Evolutionary conservation across 805 yeast genomes (phyloP).

Genomic region (Cyberlindnera euphorbiiphila): DNA sequence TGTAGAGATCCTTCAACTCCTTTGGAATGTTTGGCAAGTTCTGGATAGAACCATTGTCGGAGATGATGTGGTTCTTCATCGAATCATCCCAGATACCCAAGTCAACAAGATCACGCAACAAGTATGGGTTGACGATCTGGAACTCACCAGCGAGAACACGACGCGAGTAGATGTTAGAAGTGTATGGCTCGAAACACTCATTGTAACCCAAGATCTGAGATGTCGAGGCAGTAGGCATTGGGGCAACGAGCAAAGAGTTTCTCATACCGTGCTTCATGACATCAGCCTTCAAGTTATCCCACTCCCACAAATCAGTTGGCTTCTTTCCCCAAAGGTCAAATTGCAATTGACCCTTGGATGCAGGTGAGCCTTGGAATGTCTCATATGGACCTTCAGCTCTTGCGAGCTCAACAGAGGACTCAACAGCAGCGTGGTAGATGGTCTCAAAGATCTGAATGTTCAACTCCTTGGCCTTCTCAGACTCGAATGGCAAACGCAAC

Average conservation of each 20-base stretch:
- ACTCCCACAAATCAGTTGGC: constrained; percentile 80
- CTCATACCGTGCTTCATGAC: constrained; percentile 68
- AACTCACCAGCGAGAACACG: constrained; percentile 92
- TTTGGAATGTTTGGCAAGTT: constrained; percentile 67
- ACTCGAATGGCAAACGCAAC: constrained; percentile 82
- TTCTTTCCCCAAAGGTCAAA: constrained; percentile 81
- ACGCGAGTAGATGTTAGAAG: constrained; percentile 90
- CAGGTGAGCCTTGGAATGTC: constrained; percentile 81
- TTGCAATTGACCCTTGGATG: constrained; percentile 80
- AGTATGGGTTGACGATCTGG: constrained; percentile 86
- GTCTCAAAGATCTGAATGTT: constrained; percentile 92
- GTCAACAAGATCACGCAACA: constrained; percentile 75
- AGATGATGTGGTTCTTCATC: constrained; percentile 72
- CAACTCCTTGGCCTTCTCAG: constrained; percentile 67
- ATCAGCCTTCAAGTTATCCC: constrained; percentile 66
- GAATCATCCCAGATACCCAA: constrained; percentile 79
- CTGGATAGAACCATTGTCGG: constrained; percentile 84
- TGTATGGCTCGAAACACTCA: constrained; percentile 95
- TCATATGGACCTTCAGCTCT: constrained; percentile 62
- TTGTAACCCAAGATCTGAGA: constrained; percentile 92
- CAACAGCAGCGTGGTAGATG: constrained; percentile 89
- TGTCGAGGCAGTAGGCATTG: constrained; percentile 99
- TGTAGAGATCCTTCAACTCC: constrained; percentile 64
- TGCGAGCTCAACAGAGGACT: constrained; percentile 83
- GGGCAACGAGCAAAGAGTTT: constrained; percentile 85